Evolutionary conservation across 1,139 yeast genomes (phyloP), one percentile per base, ranked within the genome.

Genomic region (Protomyces inouyei): DNA sequence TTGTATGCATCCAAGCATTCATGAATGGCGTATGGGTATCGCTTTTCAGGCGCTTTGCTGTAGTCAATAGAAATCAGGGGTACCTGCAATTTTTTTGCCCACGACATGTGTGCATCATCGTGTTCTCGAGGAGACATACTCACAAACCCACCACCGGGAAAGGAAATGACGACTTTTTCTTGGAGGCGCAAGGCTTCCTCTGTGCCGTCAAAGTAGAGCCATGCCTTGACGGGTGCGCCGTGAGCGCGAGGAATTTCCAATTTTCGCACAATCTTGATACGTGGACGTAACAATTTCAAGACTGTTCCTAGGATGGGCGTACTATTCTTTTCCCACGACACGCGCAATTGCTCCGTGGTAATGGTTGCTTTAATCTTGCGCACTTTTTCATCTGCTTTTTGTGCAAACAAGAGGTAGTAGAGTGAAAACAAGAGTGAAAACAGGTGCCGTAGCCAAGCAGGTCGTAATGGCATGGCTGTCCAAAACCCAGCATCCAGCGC

Each of bases 21-120:
- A 28, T 81, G 77, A 1, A 81, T 77, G 46, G 80, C 77, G 14
- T 82, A 80, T 2, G 85, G 85, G 68, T 75, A 82, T 16, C 83
- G 82, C 65, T 75, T 70, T 69, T 82, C 83, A 1, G 85, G 85
- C 0, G 83, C 83, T 63, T 69, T 69, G 18, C 66, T 67, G 55
- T 70, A 70, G 59, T 69, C 66, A 32, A 70, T 57, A 21, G 71
- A 65, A 23, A 70, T 59, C 9, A 70, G 57, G 10, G 72, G 73
- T 8, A 67, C 45, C 28, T 66, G 67, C 48, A 70, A 64, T 18
- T 65, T 66, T 60, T 67, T 70, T 2, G 73, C 72, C 72, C 69
- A 68, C 25, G 56, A 37, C n/a, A 53, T 55, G 40, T 52, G 60
- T 6, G 69, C 52, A 28, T 69, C 71, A 36, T 71, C 71, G 40